Evolutionary conservation across 1,139 yeast species (phyloP).

Genomic region (Oligophagozyma castellii): DNA sequence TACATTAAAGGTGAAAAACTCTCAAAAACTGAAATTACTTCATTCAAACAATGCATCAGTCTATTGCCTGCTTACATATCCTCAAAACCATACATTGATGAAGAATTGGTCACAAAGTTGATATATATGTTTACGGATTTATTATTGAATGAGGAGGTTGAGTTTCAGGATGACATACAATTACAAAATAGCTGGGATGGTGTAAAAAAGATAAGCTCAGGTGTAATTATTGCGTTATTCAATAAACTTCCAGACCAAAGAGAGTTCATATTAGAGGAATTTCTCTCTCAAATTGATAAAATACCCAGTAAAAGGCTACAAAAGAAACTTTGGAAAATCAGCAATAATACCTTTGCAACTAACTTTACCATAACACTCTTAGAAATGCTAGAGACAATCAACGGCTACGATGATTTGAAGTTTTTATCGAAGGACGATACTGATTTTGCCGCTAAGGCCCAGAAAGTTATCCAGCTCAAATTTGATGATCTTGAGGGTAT

Average conservation of each 20-base stretch:
- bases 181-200: conserved; percentile 13
- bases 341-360: conserved; percentile 9
- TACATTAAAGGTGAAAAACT: conserved; percentile 6
- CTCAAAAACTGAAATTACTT: conserved; percentile 4
- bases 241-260: conserved; percentile 37
- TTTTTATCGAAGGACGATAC: neutral
- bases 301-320: conserved; percentile 31
- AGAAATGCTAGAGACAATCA: conserved; percentile 14
- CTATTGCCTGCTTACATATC: conserved; percentile 15
- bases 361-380: conserved; percentile 19
- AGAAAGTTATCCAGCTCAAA: neutral
- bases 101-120: conserved; percentile 16
- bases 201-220: conserved; percentile 25
- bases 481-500: neutral
- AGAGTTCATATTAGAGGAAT: conserved; percentile 44
- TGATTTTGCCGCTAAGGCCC: neutral
- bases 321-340: conserved; percentile 13
- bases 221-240: conserved; percentile 34
- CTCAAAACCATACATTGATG: conserved; percentile 18
- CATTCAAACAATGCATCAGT: conserved; percentile 8
- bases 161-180: conserved; percentile 5
- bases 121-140: conserved; percentile 20
- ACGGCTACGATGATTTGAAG: conserved; percentile 4
- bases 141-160: conserved; percentile 14
- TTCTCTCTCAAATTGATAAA: conserved; percentile 37